These are phyloP conservation scores for Modicella reniformis DNA, from an alignment of 371 early-diverging fungal species.

Conservation along the genomic window DNA sequence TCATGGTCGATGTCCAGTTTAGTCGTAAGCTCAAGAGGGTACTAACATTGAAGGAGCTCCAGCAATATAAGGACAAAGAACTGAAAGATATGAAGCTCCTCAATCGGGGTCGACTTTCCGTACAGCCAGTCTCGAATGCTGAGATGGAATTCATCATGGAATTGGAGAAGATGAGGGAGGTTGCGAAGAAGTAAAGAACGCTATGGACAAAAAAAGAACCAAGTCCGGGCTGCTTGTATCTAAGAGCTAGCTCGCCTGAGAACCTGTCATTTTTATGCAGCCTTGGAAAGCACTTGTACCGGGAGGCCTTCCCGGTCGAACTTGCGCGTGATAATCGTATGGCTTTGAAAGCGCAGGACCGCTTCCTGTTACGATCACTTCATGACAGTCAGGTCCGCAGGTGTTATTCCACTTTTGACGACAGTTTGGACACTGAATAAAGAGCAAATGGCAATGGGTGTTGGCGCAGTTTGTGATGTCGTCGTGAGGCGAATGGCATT, in stretches of 20 bases:
- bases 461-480: constrained; percentile 76
- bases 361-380: constrained; percentile 48
- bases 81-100: constrained; percentile 70
- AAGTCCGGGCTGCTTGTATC: not conserved
- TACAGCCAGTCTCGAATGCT: constrained; percentile 67
- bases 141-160: constrained; percentile 69
- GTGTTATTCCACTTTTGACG: constrained; percentile 66
- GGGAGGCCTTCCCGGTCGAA: constrained; percentile 49
- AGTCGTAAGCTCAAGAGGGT: constrained; percentile 63
- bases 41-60: constrained; percentile 68
- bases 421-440: constrained; percentile 76
- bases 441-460: constrained; percentile 71
- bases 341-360: constrained; percentile 41
- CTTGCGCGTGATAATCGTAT: constrained; percentile 65
- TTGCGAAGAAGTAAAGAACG: not conserved
- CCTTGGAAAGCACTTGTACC: not conserved
- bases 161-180: constrained; percentile 33
- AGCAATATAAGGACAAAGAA: constrained; percentile 55
- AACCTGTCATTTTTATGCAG: constrained; percentile 11
- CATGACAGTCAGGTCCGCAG: constrained; percentile 69
- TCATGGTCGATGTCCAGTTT: constrained; percentile 78
- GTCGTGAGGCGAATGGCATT: constrained; percentile 76
- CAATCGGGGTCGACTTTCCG: constrained; percentile 71
- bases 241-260: not conserved
- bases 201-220: not conserved